Base-by-base conservation (phyloP, 441 rosid species). In the Eutrema salsugineum region DNA sequence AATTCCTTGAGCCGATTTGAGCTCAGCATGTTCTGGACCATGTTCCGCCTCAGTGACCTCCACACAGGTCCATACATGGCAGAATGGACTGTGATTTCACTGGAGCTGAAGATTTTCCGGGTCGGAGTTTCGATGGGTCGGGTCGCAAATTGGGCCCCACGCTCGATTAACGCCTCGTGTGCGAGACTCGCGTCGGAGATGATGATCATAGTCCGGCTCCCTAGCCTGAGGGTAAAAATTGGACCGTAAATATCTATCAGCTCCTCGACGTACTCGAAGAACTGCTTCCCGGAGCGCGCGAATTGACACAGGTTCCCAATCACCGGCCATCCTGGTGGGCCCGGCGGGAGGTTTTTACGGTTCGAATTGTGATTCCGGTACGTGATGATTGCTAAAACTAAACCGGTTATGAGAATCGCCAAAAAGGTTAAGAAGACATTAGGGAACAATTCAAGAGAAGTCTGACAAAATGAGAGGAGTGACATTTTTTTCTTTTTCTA, bases 1-100 rank as follows among this genome's bases (percentile, higher is more conserved):
- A 90, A 92, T 76, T 75, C 97, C 70, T 83, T 88, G 22, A 90
- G 30, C 71, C 86, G 75, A 39, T 64, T 77, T 0, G 97, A 81
- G 64, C 84, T 80, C 11, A 92, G 88, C 90, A 92, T 88, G 66
- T 91, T 91, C 68, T 92, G 93, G 40, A 92, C 97, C 97, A 92
- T 83, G 84, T 92, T 92, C 11, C 90, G 75, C 36, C 97, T 68
- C 55, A 92, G 57, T 0, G 97, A 90, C 57, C 96, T 62, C 97
- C 97, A 92, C 15, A 81, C 87, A 0, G 93, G 85, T 19, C 97
- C 97, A 59, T 90, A 83, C 63, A 83, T 40, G 5, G 97, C 86
- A 0, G 96, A 89, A 5, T 92, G 91, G 46, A 92, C 96, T 8
- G 91, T 90, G 84, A 85, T 87, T 66, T 92, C 87, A 73, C 87